phyloP scores from a whole-genome alignment of 148 eudicot species.

The Heliamphora exappendiculata region DNA sequence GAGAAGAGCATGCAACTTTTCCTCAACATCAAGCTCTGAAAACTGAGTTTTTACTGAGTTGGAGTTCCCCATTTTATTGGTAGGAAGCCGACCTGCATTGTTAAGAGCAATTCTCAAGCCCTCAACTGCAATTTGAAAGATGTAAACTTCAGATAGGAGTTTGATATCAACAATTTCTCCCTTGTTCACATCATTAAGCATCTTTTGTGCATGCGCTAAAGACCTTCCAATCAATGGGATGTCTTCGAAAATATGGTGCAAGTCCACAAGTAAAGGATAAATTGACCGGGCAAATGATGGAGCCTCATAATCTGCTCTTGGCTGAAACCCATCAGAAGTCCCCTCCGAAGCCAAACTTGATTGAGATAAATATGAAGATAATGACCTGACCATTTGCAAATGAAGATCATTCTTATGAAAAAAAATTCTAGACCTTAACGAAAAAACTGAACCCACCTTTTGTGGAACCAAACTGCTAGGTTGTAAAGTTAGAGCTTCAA shows the following conservation, averaged over 20 bases:
- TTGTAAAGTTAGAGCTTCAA: constrained; percentile 41
- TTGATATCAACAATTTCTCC: constrained; percentile 40
- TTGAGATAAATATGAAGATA: constrained; percentile 33
- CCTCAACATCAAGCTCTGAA: constrained; percentile 48
- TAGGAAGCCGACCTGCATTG: constrained; percentile 43
- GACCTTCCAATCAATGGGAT: constrained; percentile 69
- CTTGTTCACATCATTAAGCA: constrained; percentile 47
- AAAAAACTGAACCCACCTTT: constrained; percentile 28
- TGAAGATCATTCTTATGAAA: constrained; percentile 37
- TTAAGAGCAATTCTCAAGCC: constrained; percentile 58
- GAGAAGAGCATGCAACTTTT: constrained; percentile 53
- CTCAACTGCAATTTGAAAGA: constrained; percentile 61
- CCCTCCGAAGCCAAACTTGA: constrained; percentile 19
- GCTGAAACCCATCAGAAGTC: constrained; percentile 23
- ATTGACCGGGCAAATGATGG: constrained; percentile 69
- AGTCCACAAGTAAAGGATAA: constrained; percentile 70
- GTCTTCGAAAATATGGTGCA: constrained; percentile 59
- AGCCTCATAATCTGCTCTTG: constrained; percentile 49
- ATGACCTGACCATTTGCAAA: constrained; percentile 42
- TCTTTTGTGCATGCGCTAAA: constrained; percentile 49
- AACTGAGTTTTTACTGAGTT: constrained; percentile 18
- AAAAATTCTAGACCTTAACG: constrained; percentile 35
- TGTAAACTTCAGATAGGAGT: constrained; percentile 44
- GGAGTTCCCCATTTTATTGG: constrained; percentile 19
- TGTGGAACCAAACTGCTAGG: constrained; percentile 42